Evolutionary conservation across 306 rosid genomes (phyloP).

Genomic region (Herpetospermum pedunculosum): DNA sequence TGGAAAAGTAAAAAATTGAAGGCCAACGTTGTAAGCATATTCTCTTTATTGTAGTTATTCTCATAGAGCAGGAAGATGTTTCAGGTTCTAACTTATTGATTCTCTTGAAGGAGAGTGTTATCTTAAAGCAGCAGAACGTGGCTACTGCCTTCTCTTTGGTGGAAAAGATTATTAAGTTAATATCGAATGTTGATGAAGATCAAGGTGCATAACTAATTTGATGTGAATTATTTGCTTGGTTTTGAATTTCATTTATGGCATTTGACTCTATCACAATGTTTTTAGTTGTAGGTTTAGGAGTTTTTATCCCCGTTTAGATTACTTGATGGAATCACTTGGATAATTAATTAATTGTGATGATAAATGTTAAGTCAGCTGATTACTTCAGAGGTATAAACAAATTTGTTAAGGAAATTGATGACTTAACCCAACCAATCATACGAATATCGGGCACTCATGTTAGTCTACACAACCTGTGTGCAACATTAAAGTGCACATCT

Average conservation of each 20-base stretch:
- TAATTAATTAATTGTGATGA: background rate
- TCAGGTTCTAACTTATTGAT: background rate
- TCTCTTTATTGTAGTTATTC: background rate
- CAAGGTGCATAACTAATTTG: too few species aligned
- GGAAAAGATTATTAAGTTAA: too few species aligned
- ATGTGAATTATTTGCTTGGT: too few species aligned
- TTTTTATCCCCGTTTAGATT: background rate
- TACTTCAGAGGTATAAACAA: background rate
- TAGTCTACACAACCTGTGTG: constrained; percentile 87
- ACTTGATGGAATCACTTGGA: background rate
- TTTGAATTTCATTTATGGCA: too few species aligned
- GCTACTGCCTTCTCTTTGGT: too few species aligned
- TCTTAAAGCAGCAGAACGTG: too few species aligned
- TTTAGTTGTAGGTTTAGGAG: too few species aligned
- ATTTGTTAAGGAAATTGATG: too few species aligned
- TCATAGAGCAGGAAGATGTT: background rate
- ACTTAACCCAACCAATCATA: background rate
- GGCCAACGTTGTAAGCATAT: background rate
- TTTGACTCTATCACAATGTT: too few species aligned
- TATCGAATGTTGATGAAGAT: too few species aligned
- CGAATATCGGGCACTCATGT: too few species aligned
- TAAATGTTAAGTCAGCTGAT: background rate
- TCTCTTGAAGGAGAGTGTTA: background rate
- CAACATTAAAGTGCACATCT: constrained; percentile 93
- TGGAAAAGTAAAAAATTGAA: background rate